phyloP scores from a whole-genome alignment of 148 eudicot species.

The Pharnaceum exiguum region DNA sequence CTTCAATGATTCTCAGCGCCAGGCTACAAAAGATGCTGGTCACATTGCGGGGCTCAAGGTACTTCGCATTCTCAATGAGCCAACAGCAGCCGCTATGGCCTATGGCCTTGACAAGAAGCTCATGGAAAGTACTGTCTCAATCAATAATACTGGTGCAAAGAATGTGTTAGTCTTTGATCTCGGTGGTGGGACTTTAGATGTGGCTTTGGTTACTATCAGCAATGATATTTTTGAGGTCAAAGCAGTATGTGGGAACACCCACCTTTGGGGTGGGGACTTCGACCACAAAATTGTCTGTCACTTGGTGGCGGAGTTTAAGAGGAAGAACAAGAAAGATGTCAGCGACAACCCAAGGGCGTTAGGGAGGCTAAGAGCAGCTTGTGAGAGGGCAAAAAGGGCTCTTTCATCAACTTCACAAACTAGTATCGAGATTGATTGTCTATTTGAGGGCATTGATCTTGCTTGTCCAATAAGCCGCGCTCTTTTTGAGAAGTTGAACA shows the following conservation, averaged over 20 bases:
- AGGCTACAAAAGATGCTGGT: not conserved
- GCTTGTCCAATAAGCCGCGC: constrained; percentile 10
- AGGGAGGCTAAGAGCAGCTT: not conserved
- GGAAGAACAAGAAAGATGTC: constrained; percentile 13
- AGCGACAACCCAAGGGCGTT: constrained; percentile 6
- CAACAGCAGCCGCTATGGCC: not conserved
- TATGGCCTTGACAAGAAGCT: not conserved
- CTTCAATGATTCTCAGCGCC: constrained; percentile 1
- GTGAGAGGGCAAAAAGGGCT: constrained; percentile 1
- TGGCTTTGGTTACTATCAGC: not conserved
- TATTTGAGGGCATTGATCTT: constrained; percentile 9
- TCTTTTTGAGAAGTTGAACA: constrained; percentile 2
- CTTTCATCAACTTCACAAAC: not conserved
- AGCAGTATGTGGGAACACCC: not conserved
- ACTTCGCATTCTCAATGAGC: not conserved
- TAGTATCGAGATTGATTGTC: constrained; percentile 3
- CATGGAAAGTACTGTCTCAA: too few species aligned
- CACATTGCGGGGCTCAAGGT: not conserved
- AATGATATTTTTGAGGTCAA: not conserved
- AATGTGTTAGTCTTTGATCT: not conserved
- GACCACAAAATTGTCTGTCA: constrained; percentile 11
- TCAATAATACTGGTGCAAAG: too few species aligned
- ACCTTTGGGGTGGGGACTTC: not conserved
- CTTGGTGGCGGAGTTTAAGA: constrained; percentile 14
- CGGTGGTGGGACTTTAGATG: constrained; percentile 9